These are phyloP conservation scores for Cladophialophora bantiana DNA, from an alignment of 2,329 filamentous ascomycete species.

Conservation along the genomic window DNA sequence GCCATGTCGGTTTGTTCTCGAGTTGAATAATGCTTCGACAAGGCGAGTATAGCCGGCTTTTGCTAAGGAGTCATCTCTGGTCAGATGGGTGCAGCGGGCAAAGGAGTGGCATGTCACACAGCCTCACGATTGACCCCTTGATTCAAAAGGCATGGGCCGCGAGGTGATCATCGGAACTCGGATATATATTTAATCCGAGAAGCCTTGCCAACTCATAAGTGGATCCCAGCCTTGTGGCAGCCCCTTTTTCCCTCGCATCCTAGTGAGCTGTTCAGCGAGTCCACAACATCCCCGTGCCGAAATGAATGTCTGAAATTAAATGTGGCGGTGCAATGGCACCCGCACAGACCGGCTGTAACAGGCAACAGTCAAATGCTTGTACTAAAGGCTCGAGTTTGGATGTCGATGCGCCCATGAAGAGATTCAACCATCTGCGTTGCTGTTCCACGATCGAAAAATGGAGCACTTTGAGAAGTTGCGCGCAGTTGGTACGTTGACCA, in stretches of 20 bases:
- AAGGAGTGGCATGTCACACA: neutral
- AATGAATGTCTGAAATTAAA: neutral
- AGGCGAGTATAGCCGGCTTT: neutral
- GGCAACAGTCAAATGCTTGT: neutral
- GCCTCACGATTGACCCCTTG: neutral
- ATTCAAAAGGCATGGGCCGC: neutral
- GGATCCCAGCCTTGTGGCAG: neutral
- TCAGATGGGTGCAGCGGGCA: neutral
- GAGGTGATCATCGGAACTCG: neutral
- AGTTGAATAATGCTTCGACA: neutral
- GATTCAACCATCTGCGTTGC: neutral
- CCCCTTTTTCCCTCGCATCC: neutral
- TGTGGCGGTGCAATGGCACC: neutral
- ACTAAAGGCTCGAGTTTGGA: neutral
- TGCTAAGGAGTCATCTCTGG: conserved; percentile 1
- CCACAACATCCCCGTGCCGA: neutral
- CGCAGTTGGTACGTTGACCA: conserved; percentile 16
- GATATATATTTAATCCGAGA: neutral
- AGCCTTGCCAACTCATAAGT: neutral
- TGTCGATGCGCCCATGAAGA: neutral
- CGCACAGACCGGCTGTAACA: neutral
- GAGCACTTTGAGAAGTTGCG: conserved; percentile 20
- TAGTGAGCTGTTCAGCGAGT: neutral
- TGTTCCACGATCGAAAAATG: neutral
- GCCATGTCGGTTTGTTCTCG: conserved; percentile 22